A percentile compares a stretch with the other conserved stretches of the same genome.
Conservation (phyloP, 345 rosid species). For the Hevea brasiliensis region DNA sequence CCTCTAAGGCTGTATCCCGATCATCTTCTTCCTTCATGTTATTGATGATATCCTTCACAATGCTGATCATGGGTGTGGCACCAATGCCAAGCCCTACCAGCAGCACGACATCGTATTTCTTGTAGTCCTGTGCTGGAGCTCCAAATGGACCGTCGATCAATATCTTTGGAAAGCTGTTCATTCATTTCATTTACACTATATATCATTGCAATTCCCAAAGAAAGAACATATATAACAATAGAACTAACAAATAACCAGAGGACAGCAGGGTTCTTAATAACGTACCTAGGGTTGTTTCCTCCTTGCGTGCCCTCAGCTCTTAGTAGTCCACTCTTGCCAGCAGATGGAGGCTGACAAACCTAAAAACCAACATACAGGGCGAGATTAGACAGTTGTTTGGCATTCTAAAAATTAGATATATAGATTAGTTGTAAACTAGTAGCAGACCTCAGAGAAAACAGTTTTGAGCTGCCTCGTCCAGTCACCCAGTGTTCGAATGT, state of each 20-base stretch:
- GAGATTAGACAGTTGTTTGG: neutral
- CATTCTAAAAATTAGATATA: too few relatives aligned
- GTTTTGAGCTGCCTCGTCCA: conserved; percentile 80
- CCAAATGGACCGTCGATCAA: conserved; percentile 87
- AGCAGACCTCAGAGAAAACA: conserved; percentile 67
- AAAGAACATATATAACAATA: too few relatives aligned
- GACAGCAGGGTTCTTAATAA: too few relatives aligned
- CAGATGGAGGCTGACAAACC: conserved; percentile 61
- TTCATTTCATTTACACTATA: neutral
- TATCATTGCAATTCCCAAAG: too few relatives aligned
- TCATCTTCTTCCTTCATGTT: conserved; percentile 43
- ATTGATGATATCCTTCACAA: conserved; percentile 84
- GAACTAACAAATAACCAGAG: too few relatives aligned
- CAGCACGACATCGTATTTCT: conserved; percentile 78
- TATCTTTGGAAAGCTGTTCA: conserved; percentile 63
- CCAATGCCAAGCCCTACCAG: conserved; percentile 91
- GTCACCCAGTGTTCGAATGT: conserved; percentile 80
- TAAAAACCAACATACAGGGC: neutral
- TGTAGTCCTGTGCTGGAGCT: conserved; percentile 93
- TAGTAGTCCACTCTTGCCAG: conserved; percentile 63
- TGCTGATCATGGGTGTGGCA: conserved; percentile 92
- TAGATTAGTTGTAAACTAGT: neutral
- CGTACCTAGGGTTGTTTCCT: conserved; percentile 41
- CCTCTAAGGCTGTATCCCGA: neutral
- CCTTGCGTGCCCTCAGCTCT: conserved; percentile 46